Base-by-base conservation (phyloP, 1,284 basidiomycete genomes). In the Cystobasidium sp. region DNA sequence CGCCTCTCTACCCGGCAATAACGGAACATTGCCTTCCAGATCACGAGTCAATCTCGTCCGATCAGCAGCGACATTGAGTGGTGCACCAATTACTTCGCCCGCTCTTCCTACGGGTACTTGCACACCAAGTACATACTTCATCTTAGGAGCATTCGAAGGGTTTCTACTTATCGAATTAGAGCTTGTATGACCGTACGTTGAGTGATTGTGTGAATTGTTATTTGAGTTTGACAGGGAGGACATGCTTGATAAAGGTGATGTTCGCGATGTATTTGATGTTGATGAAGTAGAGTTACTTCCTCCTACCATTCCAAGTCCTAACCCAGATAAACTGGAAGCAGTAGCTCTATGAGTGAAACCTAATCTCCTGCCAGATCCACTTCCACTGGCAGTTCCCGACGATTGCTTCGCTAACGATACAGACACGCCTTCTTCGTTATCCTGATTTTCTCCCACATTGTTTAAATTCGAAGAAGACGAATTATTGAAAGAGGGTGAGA, bases 41-140 rank as follows among this genome's bases (percentile, higher is more conserved):
- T 55, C 49, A 22, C 14, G 20, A 7, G 44, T 43, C 31, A 74
- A 49, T 22, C 59, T 59, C 0, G 72, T 68, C 49, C 72, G 10
- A 53, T 68, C 65, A 6, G 67, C 72, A 10, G 72, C 72, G 12
- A 74, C 65, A 20, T 64, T 31, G 12, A 74, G 16, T 3, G 72
- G 72, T 16, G 67, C 72, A 43, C 72, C 72, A 62, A 74, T 68
- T 4, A 74, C 72, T 46, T 74, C 55, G 18, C 70, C 70, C 20
- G 70, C 70, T 58, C 70, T 65, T 31, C 63, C 53, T 10, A 46
- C 14, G 0, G 70, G 52, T 47, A 73, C 47, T n/a, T 55, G 24
- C 6, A 55, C 41, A 22, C 70, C 70, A 37, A 62, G 24, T 46
- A 73, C 22, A 53, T 12, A 24, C 7, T 52, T 53, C 8, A 41